These are phyloP conservation scores for Barnettozyma botsteinii DNA, from an alignment of 805 yeast genomes.

Conservation along the genomic window DNA sequence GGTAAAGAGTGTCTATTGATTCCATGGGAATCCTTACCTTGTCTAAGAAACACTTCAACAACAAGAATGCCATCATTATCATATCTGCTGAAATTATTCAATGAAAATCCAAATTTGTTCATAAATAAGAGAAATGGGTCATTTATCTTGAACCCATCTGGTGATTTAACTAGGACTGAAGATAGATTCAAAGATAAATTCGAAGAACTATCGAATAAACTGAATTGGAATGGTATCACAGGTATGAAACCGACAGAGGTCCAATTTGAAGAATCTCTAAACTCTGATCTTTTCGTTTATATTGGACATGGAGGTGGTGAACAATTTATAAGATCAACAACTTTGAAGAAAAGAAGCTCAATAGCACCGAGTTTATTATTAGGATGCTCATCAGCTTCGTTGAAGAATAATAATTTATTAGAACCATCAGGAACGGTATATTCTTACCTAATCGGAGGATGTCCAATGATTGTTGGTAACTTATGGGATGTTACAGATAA, in stretches of 20 bases:
- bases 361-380: constrained; percentile 63
- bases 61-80: constrained; percentile 70
- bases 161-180: constrained; percentile 69
- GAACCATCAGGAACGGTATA: constrained; percentile 74
- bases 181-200: constrained; percentile 44
- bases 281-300: constrained; percentile 56
- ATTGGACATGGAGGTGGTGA: constrained; percentile 98
- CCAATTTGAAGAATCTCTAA: constrained; percentile 40
- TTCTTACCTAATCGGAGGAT: constrained; percentile 73
- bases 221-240: constrained; percentile 47
- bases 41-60: constrained; percentile 47
- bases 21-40: constrained; percentile 87
- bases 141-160: constrained; percentile 76
- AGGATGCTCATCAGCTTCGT: constrained; percentile 87
- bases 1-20: constrained; percentile 59
- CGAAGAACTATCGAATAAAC: constrained; percentile 18
- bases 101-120: constrained; percentile 15
- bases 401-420: constrained; percentile 50
- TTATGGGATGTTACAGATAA: constrained; percentile 97
- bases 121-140: constrained; percentile 35
- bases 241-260: constrained; percentile 56
- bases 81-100: constrained; percentile 36
- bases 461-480: constrained; percentile 78
- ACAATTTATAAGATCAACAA: constrained; percentile 57
- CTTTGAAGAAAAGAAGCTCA: constrained; percentile 37